phyloP scores from a whole-genome alignment of 75 land plant genomes.

The Sequoia sempervirens region DNA sequence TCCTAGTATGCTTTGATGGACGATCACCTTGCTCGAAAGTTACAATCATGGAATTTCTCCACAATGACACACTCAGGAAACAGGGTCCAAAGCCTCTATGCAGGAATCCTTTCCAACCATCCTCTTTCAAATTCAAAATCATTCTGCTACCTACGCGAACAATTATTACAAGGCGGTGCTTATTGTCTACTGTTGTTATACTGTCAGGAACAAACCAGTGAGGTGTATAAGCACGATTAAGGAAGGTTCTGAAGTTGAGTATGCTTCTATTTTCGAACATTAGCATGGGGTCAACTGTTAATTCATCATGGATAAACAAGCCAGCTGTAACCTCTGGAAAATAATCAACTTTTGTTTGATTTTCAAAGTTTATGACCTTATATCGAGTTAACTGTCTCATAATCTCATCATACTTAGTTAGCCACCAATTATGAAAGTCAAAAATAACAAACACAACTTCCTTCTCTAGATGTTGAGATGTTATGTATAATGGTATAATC shows the following conservation, averaged over 20 bases:
- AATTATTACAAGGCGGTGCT: slow-evolving; percentile 44
- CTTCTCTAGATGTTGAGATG: too few relatives aligned
- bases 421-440: too few relatives aligned
- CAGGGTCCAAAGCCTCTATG: too few relatives aligned
- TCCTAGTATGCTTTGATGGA: too few relatives aligned
- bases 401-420: slow-evolving; percentile 39
- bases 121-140: too few relatives aligned
- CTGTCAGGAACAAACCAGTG: slow-evolving; percentile 11
- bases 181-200: slow-evolving; percentile 7
- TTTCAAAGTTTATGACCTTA: slow-evolving; percentile 31
- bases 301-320: too few relatives aligned
- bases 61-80: too few relatives aligned
- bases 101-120: too few relatives aligned
- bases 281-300: slow-evolving; percentile 41
- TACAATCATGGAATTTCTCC: too few relatives aligned
- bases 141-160: slow-evolving; percentile 58
- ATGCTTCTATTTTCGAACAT: slow-evolving; percentile 38
- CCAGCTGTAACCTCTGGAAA: slow-evolving; percentile 69
- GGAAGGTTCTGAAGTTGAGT: slow-evolving; percentile 45
- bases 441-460: too few relatives aligned
- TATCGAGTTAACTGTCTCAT: slow-evolving; percentile 22
- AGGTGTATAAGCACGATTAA: slow-evolving; percentile 53
- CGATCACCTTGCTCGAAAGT: too few relatives aligned
- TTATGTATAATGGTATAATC: slow-evolving; percentile 56
- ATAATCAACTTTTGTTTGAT: slow-evolving; percentile 34